Conservation (phyloP, 108 stramenopile species). For the Craspedostauros australis region DNA sequence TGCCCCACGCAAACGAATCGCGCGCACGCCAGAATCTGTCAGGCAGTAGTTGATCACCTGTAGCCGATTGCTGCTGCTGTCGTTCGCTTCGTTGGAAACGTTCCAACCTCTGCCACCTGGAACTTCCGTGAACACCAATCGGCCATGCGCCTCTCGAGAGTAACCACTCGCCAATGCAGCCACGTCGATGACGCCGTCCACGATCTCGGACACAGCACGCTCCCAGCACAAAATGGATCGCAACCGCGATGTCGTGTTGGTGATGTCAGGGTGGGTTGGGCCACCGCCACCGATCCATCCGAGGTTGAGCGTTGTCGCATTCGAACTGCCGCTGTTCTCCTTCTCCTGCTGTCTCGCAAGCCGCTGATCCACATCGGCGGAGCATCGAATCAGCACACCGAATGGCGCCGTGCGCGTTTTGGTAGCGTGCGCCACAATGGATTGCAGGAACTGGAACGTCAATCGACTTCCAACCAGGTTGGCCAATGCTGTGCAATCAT, state of each 20-base stretch:
- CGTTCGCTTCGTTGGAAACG: background rate
- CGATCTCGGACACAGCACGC: conserved; percentile 48
- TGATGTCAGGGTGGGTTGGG: background rate
- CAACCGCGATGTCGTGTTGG: background rate
- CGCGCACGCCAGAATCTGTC: conserved; percentile 25
- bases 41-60: conserved; percentile 35
- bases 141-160: conserved; percentile 71
- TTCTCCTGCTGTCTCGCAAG: background rate
- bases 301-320: conserved; percentile 9
- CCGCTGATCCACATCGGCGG: conserved; percentile 24
- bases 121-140: conserved; percentile 44
- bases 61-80: background rate
- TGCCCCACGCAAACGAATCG: conserved; percentile 25
- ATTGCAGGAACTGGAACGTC: conserved; percentile 41
- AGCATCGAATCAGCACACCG: conserved; percentile 34
- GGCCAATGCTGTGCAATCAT: conserved; percentile 55
- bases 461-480: conserved; percentile 38
- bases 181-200: conserved; percentile 79
- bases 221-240: conserved; percentile 54
- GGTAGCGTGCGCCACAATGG: conserved; percentile 2
- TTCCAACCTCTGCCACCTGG: conserved; percentile 27
- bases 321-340: conserved; percentile 5
- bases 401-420: conserved; percentile 3
- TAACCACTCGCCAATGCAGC: conserved; percentile 69
- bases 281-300: conserved; percentile 55